Base-by-base conservation (phyloP, 768 basidiomycete genomes). In the Exsudoporus frostii region DNA sequence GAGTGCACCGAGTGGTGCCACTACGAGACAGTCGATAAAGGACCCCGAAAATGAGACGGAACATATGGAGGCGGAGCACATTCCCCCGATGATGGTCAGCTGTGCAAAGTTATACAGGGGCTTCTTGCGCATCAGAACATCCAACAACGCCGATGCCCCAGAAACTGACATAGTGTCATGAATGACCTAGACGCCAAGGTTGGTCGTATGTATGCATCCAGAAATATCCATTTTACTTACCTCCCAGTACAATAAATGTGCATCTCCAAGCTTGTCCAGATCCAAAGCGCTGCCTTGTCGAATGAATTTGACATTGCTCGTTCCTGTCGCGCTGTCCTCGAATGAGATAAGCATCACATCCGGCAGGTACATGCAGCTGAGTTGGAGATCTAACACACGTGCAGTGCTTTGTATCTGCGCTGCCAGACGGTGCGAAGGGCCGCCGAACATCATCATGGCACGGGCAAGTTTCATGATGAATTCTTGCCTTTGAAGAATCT, bases 401-500 rank as follows among this genome's bases (percentile, higher is more conserved):
- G 85, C 89, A 1, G 90, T 89, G 14, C 86, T 84, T 64, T 84
- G 82, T 51, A 93, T 83, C 65, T 93, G 90, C 2, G 88, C 79
- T 62, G 86, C 89, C 19, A 94, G 77, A 38, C 91, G 86, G 67
- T 95, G 90, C 13, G 86, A 81, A 19, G 90, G 89, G 2, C 85
- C 86, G 10, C 90, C 91, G 59, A 90, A 92, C 81, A 88, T 90
- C 89, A 93, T 94, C 78, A 94, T 84, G 10, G 89, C 84, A 46
- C 89, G 81, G 7, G 86, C 81, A 27, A 93, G 80, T 74, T 92
- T 92, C 68, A 92, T 72, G 45, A 94, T 78, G 71, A 94, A 94
- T 51, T 88, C 86, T 64, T 95, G 90, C 32, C 92, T 78, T 59
- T 83, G 82, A 29, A 91, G 79, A 52, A 92, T 86, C 52, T 86